Evolutionary conservation across 768 basidiomycete genomes (phyloP).

Genomic region (Rhodosporidiobolus sp.): DNA sequence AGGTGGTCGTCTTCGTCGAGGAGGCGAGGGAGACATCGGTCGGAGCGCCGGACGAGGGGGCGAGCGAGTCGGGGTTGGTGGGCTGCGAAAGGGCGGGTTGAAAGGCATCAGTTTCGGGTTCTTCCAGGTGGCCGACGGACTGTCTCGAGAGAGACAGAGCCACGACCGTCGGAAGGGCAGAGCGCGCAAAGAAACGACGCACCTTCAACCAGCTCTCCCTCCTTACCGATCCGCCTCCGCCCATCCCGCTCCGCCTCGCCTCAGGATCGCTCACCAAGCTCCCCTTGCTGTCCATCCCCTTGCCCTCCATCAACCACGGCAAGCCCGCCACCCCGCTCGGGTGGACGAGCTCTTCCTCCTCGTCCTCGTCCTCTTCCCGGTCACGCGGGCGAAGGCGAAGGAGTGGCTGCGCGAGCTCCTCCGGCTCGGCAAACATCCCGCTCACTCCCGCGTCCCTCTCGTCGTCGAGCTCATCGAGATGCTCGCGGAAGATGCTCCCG

Average conservation of each 20-base stretch:
- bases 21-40: slow-evolving; percentile 4
- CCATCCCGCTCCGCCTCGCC: not conserved
- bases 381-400: too few relatives aligned
- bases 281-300: slow-evolving; percentile 3
- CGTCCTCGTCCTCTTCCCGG: not conserved
- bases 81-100: not conserved
- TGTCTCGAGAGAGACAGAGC: too few relatives aligned
- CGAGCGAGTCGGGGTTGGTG: not conserved
- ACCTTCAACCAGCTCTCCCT: not conserved
- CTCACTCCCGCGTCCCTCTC: not conserved
- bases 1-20: too few relatives aligned
- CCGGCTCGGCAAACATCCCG: not conserved
- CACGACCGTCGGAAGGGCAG: not conserved
- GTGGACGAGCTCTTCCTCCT: not conserved
- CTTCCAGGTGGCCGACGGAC: too few relatives aligned
- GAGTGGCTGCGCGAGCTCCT: not conserved
- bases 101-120: not conserved
- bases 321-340: not conserved
- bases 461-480: not conserved
- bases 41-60: not conserved
- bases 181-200: not conserved
- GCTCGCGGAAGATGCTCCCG: not conserved
- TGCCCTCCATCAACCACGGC: slow-evolving; percentile 3
- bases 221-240: not conserved
- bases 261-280: not conserved